Percentiles rank a stretch among this genome's conserved stretches.
Conservation (phyloP, 176 grass and related monocot species). For the maize (Zea mays) region Zm-B73-REFERENCE-NAM-5.0 NC_050097.1:46498501-46499000, state of each 20-base stretch:
- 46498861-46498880: conserved; percentile 65
- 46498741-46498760: conserved; percentile 64
- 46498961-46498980: conserved; percentile 75
- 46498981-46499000: conserved; percentile 66
- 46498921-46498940: conserved; percentile 71
- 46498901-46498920: conserved; percentile 58
- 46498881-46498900: conserved; percentile 54
- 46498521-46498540: conserved; percentile 97
- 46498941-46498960: conserved; percentile 82
- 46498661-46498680: neutral
- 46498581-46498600: conserved; percentile 61
- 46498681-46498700: neutral
- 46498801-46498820: conserved; percentile 59
- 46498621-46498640: neutral
- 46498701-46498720: conserved; percentile 36
- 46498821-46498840: conserved; percentile 76
- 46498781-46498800: conserved; percentile 73
- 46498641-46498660: neutral
- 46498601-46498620: neutral
- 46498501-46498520: conserved; percentile 85
- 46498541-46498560: conserved; percentile 75
- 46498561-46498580: conserved; percentile 67
- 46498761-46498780: conserved; percentile 64
- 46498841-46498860: conserved; percentile 75
- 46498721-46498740: conserved; percentile 69